Conservation (phyloP, 2,329 filamentous ascomycete species). For the Colletotrichum caudatum region DNA sequence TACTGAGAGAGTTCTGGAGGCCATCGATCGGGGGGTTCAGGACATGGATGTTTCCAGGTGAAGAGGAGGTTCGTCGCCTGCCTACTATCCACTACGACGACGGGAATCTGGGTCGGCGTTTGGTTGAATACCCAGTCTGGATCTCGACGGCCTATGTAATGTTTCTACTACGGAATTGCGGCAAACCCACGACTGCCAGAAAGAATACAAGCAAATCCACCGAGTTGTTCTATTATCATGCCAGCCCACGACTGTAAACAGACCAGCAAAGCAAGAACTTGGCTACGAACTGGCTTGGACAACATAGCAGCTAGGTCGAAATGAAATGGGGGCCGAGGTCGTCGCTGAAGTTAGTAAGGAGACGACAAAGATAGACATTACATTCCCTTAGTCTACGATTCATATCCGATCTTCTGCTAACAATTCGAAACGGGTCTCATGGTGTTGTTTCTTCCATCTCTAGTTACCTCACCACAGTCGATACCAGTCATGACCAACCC, state of each 20-base stretch:
- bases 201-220: neutral
- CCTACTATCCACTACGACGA: neutral
- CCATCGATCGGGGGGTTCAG: conserved; percentile 30
- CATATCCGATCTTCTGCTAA: neutral
- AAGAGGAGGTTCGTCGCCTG: neutral
- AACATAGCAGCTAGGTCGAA: neutral
- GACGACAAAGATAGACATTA: neutral
- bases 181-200: neutral
- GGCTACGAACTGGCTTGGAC: neutral
- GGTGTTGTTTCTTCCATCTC: neutral
- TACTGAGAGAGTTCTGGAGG: conserved; percentile 20
- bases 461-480: neutral
- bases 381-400: neutral
- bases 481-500: neutral
- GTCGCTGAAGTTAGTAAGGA: neutral
- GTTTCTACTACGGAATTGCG: neutral
- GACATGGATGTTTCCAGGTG: conserved; percentile 33
- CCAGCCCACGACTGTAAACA: neutral
- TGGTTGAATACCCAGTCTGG: conserved; percentile 29
- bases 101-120: conserved; percentile 4
- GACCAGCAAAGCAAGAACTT: neutral
- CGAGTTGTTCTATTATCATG: neutral
- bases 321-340: neutral
- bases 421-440: neutral
- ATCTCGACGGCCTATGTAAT: neutral